Evolutionary conservation across 108 stramenopile species (phyloP).

Genomic region (Fragilariopsis cylindrus): DNA sequence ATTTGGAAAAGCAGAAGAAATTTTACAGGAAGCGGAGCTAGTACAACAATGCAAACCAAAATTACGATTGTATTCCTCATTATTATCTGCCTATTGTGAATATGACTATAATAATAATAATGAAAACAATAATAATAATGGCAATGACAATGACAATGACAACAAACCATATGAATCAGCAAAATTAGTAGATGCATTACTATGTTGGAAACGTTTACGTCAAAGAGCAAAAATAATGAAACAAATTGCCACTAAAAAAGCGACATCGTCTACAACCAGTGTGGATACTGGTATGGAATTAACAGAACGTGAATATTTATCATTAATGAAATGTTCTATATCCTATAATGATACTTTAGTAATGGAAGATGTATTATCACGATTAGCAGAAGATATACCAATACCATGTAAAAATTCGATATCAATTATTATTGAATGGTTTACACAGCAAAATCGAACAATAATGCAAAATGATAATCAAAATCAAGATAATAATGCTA

Average conservation of each 20-base stretch:
- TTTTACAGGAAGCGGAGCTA: slow-evolving; percentile 61
- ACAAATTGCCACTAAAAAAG: not conserved
- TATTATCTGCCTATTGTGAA: slow-evolving; percentile 67
- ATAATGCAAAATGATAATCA: not conserved
- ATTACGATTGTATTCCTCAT: slow-evolving; percentile 69
- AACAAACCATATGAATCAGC: not conserved
- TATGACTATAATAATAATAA: not conserved
- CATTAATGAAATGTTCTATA: slow-evolving; percentile 59
- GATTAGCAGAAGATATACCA: slow-evolving; percentile 77
- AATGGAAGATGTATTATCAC: slow-evolving; percentile 64
- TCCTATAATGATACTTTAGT: slow-evolving; percentile 38
- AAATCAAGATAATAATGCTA: slow-evolving; percentile 2
- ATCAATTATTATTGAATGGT: slow-evolving; percentile 70
- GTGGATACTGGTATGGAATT: slow-evolving; percentile 26
- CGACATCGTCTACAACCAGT: not conserved
- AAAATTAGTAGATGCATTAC: slow-evolving; percentile 40
- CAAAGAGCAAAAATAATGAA: not conserved
- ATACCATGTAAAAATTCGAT: slow-evolving; percentile 65
- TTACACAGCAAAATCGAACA: slow-evolving; percentile 27
- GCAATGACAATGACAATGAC: no score
- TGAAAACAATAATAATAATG: no score
- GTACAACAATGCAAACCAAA: slow-evolving; percentile 74
- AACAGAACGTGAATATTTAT: slow-evolving; percentile 71
- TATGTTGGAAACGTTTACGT: slow-evolving; percentile 56
- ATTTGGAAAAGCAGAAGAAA: slow-evolving; percentile 45